These are phyloP conservation scores for Boletus tylopilopsis DNA, from an alignment of 768 basidiomycete species.

Conservation along the genomic window DNA sequence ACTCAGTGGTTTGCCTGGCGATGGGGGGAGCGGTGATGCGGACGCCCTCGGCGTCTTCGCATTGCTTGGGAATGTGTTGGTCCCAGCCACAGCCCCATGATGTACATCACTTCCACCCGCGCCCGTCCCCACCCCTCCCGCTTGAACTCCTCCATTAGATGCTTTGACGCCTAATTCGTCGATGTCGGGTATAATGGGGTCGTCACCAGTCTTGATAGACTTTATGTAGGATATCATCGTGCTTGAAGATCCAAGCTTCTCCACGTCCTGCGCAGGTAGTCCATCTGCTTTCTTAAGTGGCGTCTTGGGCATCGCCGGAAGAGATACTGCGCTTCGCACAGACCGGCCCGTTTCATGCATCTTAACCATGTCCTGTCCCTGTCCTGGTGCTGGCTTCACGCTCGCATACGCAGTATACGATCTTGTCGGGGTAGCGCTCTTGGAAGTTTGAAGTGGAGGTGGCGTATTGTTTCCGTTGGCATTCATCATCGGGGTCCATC, in stretches of 20 bases:
- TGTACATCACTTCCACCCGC: neutral
- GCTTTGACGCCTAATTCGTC: conserved; percentile 42
- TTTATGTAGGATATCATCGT: conserved; percentile 68
- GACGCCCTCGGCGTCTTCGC: conserved; percentile 24
- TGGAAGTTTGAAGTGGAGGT: conserved; percentile 34
- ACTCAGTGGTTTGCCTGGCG: conserved; percentile 64
- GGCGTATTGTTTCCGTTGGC: conserved; percentile 30
- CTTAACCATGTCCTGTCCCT: conserved; percentile 27
- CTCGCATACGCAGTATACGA: conserved; percentile 37
- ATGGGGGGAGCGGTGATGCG: conserved; percentile 33
- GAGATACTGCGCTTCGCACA: conserved; percentile 40
- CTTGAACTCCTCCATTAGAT: conserved; percentile 45
- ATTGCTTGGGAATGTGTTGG: conserved; percentile 6
- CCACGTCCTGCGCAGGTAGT: conserved; percentile 20
- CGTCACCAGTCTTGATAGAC: conserved; percentile 45
- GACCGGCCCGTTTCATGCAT: conserved; percentile 32
- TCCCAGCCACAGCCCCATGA: conserved; percentile 23
- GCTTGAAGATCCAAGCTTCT: conserved; percentile 66
- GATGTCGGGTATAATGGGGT: conserved; percentile 30
- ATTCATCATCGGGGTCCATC: conserved; percentile 54
- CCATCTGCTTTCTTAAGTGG: conserved; percentile 23
- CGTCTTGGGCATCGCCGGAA: conserved; percentile 33
- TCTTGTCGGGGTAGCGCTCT: conserved; percentile 39
- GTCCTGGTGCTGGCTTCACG: conserved; percentile 15
- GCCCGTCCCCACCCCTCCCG: conserved; percentile 7